A percentile compares a stretch with the other conserved stretches of the same genome.
Conservation (phyloP, 2,329 filamentous ascomycete species). For the Aschersonia sp. region DNA sequence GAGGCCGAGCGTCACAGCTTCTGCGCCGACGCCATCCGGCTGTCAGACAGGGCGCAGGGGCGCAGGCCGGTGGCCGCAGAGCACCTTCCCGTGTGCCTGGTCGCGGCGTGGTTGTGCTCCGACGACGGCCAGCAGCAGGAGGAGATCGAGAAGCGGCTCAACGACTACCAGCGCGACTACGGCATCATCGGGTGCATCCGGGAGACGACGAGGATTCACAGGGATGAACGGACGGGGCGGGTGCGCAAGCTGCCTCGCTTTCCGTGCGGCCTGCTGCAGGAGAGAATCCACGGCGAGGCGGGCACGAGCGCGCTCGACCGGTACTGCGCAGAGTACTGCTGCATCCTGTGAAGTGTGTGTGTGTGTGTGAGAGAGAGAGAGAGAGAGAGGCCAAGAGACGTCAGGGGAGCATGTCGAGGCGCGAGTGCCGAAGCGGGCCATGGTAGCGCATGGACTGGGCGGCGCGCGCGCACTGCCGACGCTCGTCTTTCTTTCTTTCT, state of each 20-base stretch:
- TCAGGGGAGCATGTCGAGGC: background rate
- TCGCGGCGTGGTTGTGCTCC: slow-evolving; percentile 11
- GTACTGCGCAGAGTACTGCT: slow-evolving; percentile 1
- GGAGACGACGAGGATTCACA: background rate
- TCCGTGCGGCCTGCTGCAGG: background rate
- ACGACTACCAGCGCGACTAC: slow-evolving; percentile 10
- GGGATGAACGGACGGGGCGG: background rate
- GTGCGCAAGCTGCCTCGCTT: background rate
- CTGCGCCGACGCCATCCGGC: slow-evolving; percentile 10
- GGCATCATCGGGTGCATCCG: background rate
- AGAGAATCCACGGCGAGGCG: background rate
- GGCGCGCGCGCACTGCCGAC: background rate
- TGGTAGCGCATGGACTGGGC: background rate
- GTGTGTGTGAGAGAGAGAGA: background rate
- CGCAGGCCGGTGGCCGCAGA: slow-evolving; percentile 14
- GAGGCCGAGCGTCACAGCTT: slow-evolving; percentile 1
- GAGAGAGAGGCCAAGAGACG: background rate
- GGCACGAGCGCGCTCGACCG: background rate
- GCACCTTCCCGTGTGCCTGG: slow-evolving; percentile 12
- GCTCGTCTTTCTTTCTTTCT: background rate
- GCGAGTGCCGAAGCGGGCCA: background rate
- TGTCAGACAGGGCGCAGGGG: slow-evolving; percentile 8
- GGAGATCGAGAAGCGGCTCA: slow-evolving; percentile 5
- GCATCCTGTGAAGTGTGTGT: background rate
- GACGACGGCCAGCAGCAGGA: slow-evolving; percentile 11